These are phyloP conservation scores for Cutaneotrichosporon cutaneum DNA, from an alignment of 1,284 basidiomycete species.

Conservation along the genomic window DNA sequence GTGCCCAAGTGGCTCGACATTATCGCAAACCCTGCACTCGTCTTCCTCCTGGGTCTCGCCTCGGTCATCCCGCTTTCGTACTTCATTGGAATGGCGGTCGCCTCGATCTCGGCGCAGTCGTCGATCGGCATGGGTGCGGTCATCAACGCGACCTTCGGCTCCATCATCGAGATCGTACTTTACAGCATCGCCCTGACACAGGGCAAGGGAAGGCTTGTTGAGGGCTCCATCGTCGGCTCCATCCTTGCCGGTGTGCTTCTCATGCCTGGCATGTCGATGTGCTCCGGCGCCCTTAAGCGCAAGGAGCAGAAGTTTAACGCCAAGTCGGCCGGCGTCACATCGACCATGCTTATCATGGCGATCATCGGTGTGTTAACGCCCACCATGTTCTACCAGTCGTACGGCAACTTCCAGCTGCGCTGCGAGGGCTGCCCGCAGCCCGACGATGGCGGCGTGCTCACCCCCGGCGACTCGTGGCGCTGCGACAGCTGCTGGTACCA, in stretches of 20 bases:
- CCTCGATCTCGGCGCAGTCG: conserved; percentile 95
- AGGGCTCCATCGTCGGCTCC: conserved; percentile 94
- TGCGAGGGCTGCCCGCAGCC: conserved; percentile 80
- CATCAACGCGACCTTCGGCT: conserved; percentile 99
- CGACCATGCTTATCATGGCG: conserved; percentile 99
- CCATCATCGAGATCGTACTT: conserved; percentile 94
- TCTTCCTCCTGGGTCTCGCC: conserved; percentile 82
- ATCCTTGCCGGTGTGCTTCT: conserved; percentile 91
- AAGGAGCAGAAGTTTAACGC: conserved; percentile 99
- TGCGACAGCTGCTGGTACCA: conserved; percentile 94
- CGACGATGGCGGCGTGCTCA: conserved; percentile 32
- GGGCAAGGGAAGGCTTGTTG: conserved; percentile 88
- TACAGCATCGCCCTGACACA: conserved; percentile 86
- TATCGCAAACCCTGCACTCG: conserved; percentile 71
- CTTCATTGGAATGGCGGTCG: conserved; percentile 99
- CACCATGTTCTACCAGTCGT: conserved; percentile 97
- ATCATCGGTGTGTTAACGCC: conserved; percentile 95
- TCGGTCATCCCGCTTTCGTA: conserved; percentile 97
- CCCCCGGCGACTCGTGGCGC: conserved; percentile 64
- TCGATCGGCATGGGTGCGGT: conserved; percentile 99
- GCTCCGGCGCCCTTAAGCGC: conserved; percentile 81
- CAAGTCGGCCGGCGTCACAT: conserved; percentile 95
- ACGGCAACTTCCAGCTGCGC: conserved; percentile 91
- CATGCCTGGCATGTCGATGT: conserved; percentile 98
- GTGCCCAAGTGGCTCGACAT: conserved; percentile 60